phyloP scores from a whole-genome alignment of 306 rosid species.

The Medicago arabica region DNA sequence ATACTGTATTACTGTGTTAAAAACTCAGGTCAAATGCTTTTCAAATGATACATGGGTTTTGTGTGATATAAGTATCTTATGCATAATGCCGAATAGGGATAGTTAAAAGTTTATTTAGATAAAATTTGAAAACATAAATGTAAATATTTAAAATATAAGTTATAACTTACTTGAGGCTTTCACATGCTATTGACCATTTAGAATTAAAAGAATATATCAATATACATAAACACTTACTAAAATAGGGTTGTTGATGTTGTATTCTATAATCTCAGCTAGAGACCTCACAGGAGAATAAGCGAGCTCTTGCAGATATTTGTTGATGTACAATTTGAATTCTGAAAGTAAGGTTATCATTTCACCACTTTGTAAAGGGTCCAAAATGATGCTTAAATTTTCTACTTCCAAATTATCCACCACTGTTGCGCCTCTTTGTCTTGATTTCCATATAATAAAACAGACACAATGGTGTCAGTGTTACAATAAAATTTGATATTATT shows the following conservation, averaged over 20 bases:
- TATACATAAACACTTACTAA: conserved; percentile 41
- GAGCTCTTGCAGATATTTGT: conserved; percentile 53
- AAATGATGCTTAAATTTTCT: conserved; percentile 44
- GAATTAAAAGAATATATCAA: background rate
- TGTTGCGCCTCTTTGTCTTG: conserved; percentile 69
- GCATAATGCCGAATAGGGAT: background rate
- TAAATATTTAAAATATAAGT: background rate
- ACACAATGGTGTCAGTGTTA: background rate
- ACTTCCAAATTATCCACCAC: conserved; percentile 69
- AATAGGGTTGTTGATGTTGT: conserved; percentile 55
- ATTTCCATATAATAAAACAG: background rate
- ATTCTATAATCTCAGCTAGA: conserved; percentile 59
- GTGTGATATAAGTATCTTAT: background rate
- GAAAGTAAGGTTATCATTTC: conserved; percentile 42
- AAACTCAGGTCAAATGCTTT: background rate
- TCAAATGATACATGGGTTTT: background rate
- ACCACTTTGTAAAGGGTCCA: conserved; percentile 46
- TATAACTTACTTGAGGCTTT: too few species aligned
- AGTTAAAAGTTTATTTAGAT: background rate
- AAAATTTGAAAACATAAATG: background rate
- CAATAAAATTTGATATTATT: too few species aligned
- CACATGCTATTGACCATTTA: background rate
- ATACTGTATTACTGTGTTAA: background rate
- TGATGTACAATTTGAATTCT: conserved; percentile 60
- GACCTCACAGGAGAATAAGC: conserved; percentile 59